Evolutionary conservation across 1,284 basidiomycete species (phyloP).

Genomic region (Moesziomyces aphidis): DNA sequence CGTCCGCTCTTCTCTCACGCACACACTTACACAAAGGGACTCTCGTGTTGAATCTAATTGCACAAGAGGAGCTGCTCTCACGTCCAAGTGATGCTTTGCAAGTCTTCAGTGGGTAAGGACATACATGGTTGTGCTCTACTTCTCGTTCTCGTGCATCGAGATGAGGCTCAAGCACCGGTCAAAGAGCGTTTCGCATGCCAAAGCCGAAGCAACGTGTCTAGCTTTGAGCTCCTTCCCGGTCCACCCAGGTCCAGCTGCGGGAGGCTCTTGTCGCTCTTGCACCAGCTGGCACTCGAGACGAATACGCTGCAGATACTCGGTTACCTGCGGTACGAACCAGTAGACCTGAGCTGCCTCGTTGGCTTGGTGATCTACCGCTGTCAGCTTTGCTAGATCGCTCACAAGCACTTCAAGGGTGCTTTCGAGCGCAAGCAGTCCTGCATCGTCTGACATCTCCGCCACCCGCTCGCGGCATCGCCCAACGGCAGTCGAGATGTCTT

Average conservation of each 20-base stretch:
- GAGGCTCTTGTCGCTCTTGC: slow-evolving; percentile 1
- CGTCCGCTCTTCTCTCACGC: neutral
- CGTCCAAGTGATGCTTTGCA: too few relatives aligned
- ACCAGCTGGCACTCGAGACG: slow-evolving; percentile 3
- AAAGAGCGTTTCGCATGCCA: slow-evolving; percentile 12
- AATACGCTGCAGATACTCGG: slow-evolving; percentile 11
- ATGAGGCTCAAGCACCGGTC: slow-evolving; percentile 20
- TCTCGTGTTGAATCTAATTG: neutral
- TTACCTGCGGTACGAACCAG: slow-evolving; percentile 11
- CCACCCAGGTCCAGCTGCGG: too few relatives aligned
- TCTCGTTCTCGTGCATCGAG: slow-evolving; percentile 9
- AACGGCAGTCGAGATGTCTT: slow-evolving; percentile 3
- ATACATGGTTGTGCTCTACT: neutral
- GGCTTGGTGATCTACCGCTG: neutral
- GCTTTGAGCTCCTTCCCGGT: neutral
- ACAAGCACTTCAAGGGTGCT: slow-evolving; percentile 1
- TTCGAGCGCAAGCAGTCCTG: neutral
- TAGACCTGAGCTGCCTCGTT: neutral
- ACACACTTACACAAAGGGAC: neutral
- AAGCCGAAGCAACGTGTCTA: neutral
- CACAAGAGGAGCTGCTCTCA: neutral
- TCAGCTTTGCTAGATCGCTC: neutral
- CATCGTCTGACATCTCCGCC: neutral
- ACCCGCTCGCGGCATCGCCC: slow-evolving; percentile 6
- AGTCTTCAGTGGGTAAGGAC: neutral